Percentiles rank a stretch among this genome's conserved stretches.
Evolutionary conservation across 768 basidiomycete species (phyloP).

Genomic region (Phylloporus scabripes): DNA sequence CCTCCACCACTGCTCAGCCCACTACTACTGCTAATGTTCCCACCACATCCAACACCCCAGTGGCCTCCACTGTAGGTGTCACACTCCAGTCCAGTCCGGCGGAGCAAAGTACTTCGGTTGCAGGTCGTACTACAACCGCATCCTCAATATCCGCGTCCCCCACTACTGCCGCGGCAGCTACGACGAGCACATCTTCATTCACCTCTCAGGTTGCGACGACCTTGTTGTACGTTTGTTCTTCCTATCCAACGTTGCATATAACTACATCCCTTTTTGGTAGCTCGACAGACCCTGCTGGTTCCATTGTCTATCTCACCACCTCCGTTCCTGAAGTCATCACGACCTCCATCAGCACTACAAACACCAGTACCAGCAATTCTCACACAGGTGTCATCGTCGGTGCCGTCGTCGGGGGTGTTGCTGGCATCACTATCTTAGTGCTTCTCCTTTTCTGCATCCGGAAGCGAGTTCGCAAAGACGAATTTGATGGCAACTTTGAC

Average conservation of each 20-base stretch:
- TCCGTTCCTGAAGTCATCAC: constrained; percentile 12
- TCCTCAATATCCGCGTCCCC: not conserved
- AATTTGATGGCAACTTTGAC: constrained; percentile 48
- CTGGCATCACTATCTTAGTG: constrained; percentile 22
- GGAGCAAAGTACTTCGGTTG: not conserved
- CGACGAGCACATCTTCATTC: constrained; percentile 2
- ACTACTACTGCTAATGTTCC: not conserved
- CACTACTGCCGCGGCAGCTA: not conserved
- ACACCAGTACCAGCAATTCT: constrained; percentile 3
- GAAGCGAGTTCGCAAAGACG: constrained; percentile 25
- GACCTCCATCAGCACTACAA: constrained; percentile 3
- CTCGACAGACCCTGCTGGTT: constrained; percentile 20
- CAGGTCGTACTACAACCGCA: not conserved
- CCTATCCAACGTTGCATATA: not conserved
- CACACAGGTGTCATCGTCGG: constrained; percentile 44
- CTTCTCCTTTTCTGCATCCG: constrained; percentile 30
- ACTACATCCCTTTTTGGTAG: constrained; percentile 6
- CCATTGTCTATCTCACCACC: constrained; percentile 17
- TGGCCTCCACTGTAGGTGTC: constrained; percentile 5
- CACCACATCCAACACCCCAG: constrained; percentile 3
- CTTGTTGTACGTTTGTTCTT: constrained; percentile 11
- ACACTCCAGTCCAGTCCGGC: not conserved
- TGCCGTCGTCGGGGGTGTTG: constrained; percentile 47
- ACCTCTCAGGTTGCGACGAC: constrained; percentile 18
- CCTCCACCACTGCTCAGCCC: not conserved